Percentiles rank a stretch among this genome's conserved stretches.
phyloP scores from a whole-genome alignment of 768 basidiomycete species.

The Tulasnella sp. region DNA sequence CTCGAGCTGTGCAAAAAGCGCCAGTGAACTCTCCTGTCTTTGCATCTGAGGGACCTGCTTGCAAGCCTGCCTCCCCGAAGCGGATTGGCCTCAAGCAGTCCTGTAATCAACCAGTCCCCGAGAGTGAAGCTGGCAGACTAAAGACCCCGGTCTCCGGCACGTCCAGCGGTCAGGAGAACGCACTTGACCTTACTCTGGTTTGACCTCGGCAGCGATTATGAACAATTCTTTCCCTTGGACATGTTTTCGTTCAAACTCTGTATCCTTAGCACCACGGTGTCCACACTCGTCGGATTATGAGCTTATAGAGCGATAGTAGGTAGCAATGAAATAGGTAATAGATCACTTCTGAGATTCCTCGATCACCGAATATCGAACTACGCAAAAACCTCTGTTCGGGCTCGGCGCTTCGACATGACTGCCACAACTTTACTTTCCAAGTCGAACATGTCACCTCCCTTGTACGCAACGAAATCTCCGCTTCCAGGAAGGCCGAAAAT shows the following conservation, averaged over 20 bases:
- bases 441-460: slow-evolving; percentile 50
- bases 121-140: background rate
- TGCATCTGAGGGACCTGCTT: background rate
- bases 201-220: background rate
- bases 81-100: slow-evolving; percentile 1
- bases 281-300: background rate
- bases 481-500: slow-evolving; percentile 42
- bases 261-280: background rate
- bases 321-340: slow-evolving; percentile 4
- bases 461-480: slow-evolving; percentile 54
- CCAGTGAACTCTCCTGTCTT: background rate
- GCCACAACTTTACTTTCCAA: slow-evolving; percentile 23
- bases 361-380: background rate
- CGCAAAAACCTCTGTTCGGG: slow-evolving; percentile 1
- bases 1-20: background rate
- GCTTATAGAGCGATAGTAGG: background rate
- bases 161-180: slow-evolving; percentile 4
- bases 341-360: background rate
- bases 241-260: background rate
- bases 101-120: background rate
- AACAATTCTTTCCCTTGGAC: background rate
- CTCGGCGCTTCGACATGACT: slow-evolving; percentile 24
- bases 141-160: background rate
- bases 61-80: background rate
- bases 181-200: background rate